A percentile compares a stretch with the other conserved stretches of the same genome.
phyloP scores from a whole-genome alignment of 139 green algal species.

The Auxenochlorella protothecoides region DNA sequence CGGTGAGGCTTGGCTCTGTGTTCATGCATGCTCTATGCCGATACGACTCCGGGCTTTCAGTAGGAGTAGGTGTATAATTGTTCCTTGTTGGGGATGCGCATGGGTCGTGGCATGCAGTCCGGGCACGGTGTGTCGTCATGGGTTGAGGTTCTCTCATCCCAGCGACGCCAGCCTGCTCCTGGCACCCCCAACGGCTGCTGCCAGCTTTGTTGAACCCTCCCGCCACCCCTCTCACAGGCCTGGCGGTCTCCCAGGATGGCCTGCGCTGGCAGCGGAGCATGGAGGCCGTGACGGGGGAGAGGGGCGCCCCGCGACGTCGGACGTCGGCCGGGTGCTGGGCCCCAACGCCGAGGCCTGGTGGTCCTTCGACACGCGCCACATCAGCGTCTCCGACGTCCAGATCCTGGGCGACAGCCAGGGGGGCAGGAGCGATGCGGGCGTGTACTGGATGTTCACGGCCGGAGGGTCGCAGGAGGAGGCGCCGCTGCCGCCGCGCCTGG shows the following conservation, averaged over 20 bases:
- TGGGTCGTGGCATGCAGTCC: no score
- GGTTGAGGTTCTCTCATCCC: no score
- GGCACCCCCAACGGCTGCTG: no score
- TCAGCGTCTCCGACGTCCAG: conserved; percentile 79
- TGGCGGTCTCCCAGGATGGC: conserved; percentile 60
- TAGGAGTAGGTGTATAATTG: no score
- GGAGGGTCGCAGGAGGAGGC: conserved; percentile 60
- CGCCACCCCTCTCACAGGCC: conserved; percentile 17
- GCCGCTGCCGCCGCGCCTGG: conserved; percentile 23
- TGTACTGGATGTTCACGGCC: conserved; percentile 98
- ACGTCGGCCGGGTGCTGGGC: conserved; percentile 55
- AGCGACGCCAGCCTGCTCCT: no score
- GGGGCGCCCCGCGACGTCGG: conserved; percentile 22
- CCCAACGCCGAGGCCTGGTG: conserved; percentile 81
- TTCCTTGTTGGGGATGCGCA: no score
- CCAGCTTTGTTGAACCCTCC: no score
- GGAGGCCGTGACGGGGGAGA: conserved; percentile 32
- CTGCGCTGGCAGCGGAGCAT: conserved; percentile 50
- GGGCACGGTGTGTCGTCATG: no score
- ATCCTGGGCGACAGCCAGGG: conserved; percentile 51
- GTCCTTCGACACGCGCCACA: conserved; percentile 77
- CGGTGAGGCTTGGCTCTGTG: conserved; percentile 19
- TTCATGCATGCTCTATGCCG: no score
- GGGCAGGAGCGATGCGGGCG: conserved; percentile 42
- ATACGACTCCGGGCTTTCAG: no score